Evolutionary conservation across 441 rosid genomes (phyloP).

Genomic region (Croton setiger): DNA sequence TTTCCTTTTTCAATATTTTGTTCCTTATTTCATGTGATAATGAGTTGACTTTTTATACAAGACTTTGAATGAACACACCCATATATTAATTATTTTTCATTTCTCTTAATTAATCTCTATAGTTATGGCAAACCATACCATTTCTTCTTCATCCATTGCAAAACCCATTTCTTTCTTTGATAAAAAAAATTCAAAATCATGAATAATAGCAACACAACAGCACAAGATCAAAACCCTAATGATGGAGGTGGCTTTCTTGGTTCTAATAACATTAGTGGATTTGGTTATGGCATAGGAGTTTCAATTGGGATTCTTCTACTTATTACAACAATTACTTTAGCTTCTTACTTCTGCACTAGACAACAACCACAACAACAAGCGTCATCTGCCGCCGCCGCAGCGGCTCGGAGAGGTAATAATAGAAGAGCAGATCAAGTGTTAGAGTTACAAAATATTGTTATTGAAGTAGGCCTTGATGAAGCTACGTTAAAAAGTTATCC

Average conservation of each 20-base stretch:
- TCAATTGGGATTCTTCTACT: conserved; percentile 80
- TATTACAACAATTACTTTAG: conserved; percentile 80
- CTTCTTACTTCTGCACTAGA: conserved; percentile 79
- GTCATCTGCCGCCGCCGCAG: conserved; percentile 5
- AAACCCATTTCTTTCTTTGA: neutral
- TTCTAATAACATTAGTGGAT: conserved; percentile 49
- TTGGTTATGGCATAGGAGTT: conserved; percentile 74
- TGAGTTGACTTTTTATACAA: conserved; percentile 55
- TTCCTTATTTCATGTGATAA: conserved; percentile 11
- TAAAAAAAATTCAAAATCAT: conserved; percentile 27
- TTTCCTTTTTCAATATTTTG: conserved; percentile 5
- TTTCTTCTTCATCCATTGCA: neutral
- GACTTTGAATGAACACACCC: conserved; percentile 9
- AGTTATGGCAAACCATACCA: conserved; percentile 43
- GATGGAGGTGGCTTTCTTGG: conserved; percentile 33
- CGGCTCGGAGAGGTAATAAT: neutral
- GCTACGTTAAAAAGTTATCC: conserved; percentile 69
- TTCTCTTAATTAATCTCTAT: conserved; percentile 19
- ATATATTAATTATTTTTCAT: conserved; percentile 10
- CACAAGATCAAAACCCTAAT: conserved; percentile 15
- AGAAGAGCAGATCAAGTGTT: neutral
- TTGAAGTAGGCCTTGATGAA: conserved; percentile 70
- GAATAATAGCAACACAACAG: conserved; percentile 31
- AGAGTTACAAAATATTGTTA: conserved; percentile 23
- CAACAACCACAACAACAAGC: conserved; percentile 18